A percentile compares a stretch with the other conserved stretches of the same genome.
These are phyloP conservation scores for Capronia coronata DNA, from an alignment of 2,329 filamentous ascomycete genomes.

Conservation along the genomic window DNA sequence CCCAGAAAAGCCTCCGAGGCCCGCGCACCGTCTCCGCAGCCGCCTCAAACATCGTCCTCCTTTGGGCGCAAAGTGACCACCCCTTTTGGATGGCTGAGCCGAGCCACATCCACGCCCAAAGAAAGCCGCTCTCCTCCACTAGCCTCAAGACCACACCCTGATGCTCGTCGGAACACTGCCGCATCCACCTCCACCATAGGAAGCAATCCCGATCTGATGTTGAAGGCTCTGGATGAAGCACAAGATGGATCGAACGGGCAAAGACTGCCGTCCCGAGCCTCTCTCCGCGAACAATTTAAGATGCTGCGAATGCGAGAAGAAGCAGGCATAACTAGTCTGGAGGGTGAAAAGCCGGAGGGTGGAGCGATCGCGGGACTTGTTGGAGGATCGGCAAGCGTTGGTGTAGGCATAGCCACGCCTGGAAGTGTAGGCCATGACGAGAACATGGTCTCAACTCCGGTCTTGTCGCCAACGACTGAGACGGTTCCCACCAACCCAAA, in stretches of 20 bases:
- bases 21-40: slow-evolving; percentile 32
- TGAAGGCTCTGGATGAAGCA: slow-evolving; percentile 66
- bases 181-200: slow-evolving; percentile 71
- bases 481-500: slow-evolving; percentile 61
- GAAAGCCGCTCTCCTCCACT: slow-evolving; percentile 54
- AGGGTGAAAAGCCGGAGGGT: slow-evolving; percentile 41
- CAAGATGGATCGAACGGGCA: slow-evolving; percentile 46
- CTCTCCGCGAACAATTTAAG: slow-evolving; percentile 73
- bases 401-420: slow-evolving; percentile 44
- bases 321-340: slow-evolving; percentile 51
- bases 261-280: slow-evolving; percentile 50
- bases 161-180: slow-evolving; percentile 62
- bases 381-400: slow-evolving; percentile 39
- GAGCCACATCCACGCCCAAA: slow-evolving; percentile 46
- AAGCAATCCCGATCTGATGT: slow-evolving; percentile 74
- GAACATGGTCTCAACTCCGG: slow-evolving; percentile 34
- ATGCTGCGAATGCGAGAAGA: slow-evolving; percentile 69
- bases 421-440: slow-evolving; percentile 43
- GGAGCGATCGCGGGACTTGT: slow-evolving; percentile 40
- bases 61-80: slow-evolving; percentile 68
- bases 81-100: slow-evolving; percentile 57
- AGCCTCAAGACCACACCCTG: slow-evolving; percentile 38
- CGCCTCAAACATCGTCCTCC: slow-evolving; percentile 32
- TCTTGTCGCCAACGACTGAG: slow-evolving; percentile 35
- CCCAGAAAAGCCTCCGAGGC: slow-evolving; percentile 27